These are phyloP conservation scores for Boeremia lycopersici DNA, from an alignment of 2,329 filamentous ascomycete species.

Conservation along the genomic window DNA sequence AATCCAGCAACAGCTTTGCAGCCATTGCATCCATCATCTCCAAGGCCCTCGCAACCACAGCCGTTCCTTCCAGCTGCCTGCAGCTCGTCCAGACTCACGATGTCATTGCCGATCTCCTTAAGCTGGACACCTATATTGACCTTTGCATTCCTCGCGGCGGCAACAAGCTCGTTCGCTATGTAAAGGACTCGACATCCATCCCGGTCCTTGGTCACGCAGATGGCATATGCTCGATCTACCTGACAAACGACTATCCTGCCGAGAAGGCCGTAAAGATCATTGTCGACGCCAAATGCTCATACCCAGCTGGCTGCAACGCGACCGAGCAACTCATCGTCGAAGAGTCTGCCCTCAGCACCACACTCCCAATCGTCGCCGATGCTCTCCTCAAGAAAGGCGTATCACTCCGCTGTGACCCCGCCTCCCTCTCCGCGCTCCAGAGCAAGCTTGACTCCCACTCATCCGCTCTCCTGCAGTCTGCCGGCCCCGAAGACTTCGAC, in stretches of 20 bases:
- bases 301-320: slow-evolving; percentile 94
- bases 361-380: slow-evolving; percentile 74
- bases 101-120: slow-evolving; percentile 84
- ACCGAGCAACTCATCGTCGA: slow-evolving; percentile 92
- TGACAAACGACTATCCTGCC: slow-evolving; percentile 77
- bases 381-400: slow-evolving; percentile 80
- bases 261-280: slow-evolving; percentile 76
- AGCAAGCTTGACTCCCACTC: slow-evolving; percentile 52
- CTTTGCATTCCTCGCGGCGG: slow-evolving; percentile 92
- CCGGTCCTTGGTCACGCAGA: slow-evolving; percentile 96
- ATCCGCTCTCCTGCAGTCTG: slow-evolving; percentile 63
- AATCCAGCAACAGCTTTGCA: slow-evolving; percentile 93
- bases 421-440: slow-evolving; percentile 68
- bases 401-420: slow-evolving; percentile 76
- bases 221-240: slow-evolving; percentile 85
- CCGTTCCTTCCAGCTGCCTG: slow-evolving; percentile 83
- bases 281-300: slow-evolving; percentile 90
- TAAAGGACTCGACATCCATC: slow-evolving; percentile 90
- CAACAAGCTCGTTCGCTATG: slow-evolving; percentile 87
- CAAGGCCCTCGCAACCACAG: slow-evolving; percentile 70
- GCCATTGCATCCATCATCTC: slow-evolving; percentile 89
- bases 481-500: slow-evolving; percentile 73
- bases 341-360: slow-evolving; percentile 66
- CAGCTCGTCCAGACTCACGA: slow-evolving; percentile 95
- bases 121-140: slow-evolving; percentile 85